Evolutionary conservation across 148 eudicot species (phyloP), one percentile per base, ranked within the genome.

Genomic region (Vaccinium corymbosum): DNA sequence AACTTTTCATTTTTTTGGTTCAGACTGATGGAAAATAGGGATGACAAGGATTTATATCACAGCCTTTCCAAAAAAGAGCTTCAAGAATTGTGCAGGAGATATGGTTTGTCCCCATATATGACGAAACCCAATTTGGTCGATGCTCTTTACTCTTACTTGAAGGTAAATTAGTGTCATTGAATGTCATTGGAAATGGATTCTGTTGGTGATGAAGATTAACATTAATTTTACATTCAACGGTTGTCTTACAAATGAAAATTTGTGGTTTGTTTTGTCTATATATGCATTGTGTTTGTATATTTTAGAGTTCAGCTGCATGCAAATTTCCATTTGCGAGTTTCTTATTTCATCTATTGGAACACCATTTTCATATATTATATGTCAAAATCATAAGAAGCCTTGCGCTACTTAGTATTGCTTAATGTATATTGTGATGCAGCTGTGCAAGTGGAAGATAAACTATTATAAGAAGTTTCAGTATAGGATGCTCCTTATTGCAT

Each of bases 51-150:
- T 83, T 75, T 86, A 62, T 90, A 86, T 83, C 86, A 38, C 87
- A 85, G 87, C 82, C 88, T 88, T 62, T 82, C 90, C 66, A 86
- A 89, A 79, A 90, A 90, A 84, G 82, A 46, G 52, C 52, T 42
- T 15, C 51, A 46, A 46, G 78, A 74, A 9, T 42, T 42, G 87
- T 91, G 90, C 89, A 89, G 84, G 85, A 88, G 89, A 85, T 88
- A 88, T 89, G 93, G 91, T 42, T 86, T 89, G 78, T 89, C 90
- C 70, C 90, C 93, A 79, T 87, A 88, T 64, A 89, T 81, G 85
- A 84, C 91, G 80, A 91, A 87, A 85, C 82, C 88, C 76, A 89
- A 87, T 88, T 88, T 91, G 88, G 92, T 78, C n/a, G 83, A 89
- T 64, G 88, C 92, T 35, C 83, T 89, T 85, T 86, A 76, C 59